These are phyloP conservation scores for Eutrema salsugineum DNA, from an alignment of 441 rosid species.

Conservation along the genomic window DNA sequence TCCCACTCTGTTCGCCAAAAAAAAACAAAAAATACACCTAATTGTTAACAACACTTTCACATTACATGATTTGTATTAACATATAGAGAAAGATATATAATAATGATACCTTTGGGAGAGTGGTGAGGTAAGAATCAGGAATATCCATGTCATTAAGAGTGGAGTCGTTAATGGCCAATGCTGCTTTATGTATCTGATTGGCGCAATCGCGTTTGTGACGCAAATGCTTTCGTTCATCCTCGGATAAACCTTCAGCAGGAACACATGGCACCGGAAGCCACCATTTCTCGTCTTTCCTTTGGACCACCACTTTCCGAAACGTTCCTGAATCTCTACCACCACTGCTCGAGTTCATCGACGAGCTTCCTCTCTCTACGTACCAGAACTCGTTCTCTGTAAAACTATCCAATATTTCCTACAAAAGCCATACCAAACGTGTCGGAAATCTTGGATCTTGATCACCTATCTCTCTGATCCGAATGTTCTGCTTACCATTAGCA, in stretches of 20 bases:
- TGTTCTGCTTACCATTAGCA: conserved; percentile 46
- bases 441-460: not conserved
- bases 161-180: conserved; percentile 60
- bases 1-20: conserved; percentile 43
- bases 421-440: not conserved
- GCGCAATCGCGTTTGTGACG: conserved; percentile 55
- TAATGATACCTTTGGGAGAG: conserved; percentile 60
- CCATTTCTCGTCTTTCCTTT: conserved; percentile 70
- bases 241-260: conserved; percentile 55
- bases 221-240: conserved; percentile 47
- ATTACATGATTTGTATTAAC: not conserved
- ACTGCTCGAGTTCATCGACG: conserved; percentile 43
- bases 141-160: conserved; percentile 71
- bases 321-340: conserved; percentile 49
- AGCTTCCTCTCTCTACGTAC: conserved; percentile 61
- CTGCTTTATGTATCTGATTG: conserved; percentile 73
- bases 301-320: conserved; percentile 54
- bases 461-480: not conserved
- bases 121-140: conserved; percentile 55
- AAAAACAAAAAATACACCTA: not conserved
- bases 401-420: conserved; percentile 61
- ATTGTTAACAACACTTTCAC: not conserved
- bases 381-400: conserved; percentile 59
- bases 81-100: not conserved
- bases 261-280: conserved; percentile 79